Evolutionary conservation across 148 eudicot genomes (phyloP), one percentile per base, ranked within the genome.

Genomic region (Rhododendron kiyosumense): DNA sequence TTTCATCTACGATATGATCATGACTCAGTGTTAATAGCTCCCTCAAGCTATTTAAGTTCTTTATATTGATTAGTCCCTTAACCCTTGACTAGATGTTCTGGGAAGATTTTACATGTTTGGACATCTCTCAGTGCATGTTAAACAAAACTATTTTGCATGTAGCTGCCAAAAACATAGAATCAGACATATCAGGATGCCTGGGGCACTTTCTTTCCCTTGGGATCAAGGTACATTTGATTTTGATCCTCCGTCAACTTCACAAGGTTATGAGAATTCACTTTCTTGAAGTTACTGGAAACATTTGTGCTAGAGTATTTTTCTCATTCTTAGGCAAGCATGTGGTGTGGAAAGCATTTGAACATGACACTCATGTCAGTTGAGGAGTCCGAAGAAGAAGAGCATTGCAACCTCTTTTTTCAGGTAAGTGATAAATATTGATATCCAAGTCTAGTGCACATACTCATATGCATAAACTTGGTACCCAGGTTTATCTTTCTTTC

Each of bases 51-150:
- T n/a, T 78, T 26, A 43, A 63, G 2, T 49, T 26, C 67, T 36
- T 36, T 41, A 74, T 22, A 26, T 28, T 59, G 65, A 34, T 46
- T 84, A 71, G 80, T 84, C 61, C 94, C 96, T 95, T 93, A 91
- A 96, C 94, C 86, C 63, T 30, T 52, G 67, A 84, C 65, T 92
- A 69, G 99, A 91, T 91, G 89, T 87, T 94, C 65, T 97, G 99
- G 99, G 99, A 97, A 90, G 97, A 94, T 88, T 95, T 93, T 85
- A 94, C 99, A 36, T 95, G 98, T 89, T 88, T 97, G 88, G 99
- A 97, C 88, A 88, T 91, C 82, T 94, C 98, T 77, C 98, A 97
- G 83, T 97, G 99, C 93, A 89, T 85, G 89, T 87, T 97, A 93
- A 97, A 97, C 91, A 97, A 93, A 90, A 91, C 96, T 84, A 92